phyloP scores from a whole-genome alignment of 768 basidiomycete genomes.

The Lactarius sp. region DNA sequence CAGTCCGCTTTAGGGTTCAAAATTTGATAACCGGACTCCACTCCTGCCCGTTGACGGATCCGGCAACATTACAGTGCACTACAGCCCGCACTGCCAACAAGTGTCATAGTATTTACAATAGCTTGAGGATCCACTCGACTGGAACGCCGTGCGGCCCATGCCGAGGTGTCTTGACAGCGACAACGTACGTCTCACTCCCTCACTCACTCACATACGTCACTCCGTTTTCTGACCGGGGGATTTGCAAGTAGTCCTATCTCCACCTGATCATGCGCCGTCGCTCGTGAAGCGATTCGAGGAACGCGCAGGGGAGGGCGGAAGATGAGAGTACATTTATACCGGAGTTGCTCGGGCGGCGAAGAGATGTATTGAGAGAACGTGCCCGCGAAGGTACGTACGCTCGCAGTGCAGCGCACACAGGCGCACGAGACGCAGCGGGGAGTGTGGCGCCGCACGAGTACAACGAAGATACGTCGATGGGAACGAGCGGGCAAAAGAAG shows the following conservation, averaged over 20 bases:
- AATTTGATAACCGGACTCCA: no score
- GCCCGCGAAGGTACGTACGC: constrained; percentile 61
- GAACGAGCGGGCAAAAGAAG: not conserved
- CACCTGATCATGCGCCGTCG: constrained; percentile 46
- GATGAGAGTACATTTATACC: constrained; percentile 42
- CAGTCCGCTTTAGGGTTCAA: no score
- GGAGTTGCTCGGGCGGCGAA: constrained; percentile 57
- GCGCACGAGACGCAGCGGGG: not conserved
- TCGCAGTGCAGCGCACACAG: constrained; percentile 51
- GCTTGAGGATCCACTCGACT: no score
- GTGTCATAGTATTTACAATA: no score
- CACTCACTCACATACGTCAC: no score
- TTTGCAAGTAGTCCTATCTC: constrained; percentile 55
- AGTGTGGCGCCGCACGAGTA: not conserved
- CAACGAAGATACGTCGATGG: not conserved
- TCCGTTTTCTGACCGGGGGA: no score
- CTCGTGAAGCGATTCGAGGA: constrained; percentile 44
- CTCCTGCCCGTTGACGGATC: no score
- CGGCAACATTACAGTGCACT: no score
- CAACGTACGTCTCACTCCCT: no score
- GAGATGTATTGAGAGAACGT: constrained; percentile 82
- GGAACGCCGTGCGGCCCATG: no score
- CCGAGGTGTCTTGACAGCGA: no score
- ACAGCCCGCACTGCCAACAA: no score
- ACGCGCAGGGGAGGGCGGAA: constrained; percentile 21